A percentile compares a stretch with the other conserved stretches of the same genome.
Conservation (phyloP, 495 filamentous ascomycete genomes). For the Daldinia childiae region DNA sequence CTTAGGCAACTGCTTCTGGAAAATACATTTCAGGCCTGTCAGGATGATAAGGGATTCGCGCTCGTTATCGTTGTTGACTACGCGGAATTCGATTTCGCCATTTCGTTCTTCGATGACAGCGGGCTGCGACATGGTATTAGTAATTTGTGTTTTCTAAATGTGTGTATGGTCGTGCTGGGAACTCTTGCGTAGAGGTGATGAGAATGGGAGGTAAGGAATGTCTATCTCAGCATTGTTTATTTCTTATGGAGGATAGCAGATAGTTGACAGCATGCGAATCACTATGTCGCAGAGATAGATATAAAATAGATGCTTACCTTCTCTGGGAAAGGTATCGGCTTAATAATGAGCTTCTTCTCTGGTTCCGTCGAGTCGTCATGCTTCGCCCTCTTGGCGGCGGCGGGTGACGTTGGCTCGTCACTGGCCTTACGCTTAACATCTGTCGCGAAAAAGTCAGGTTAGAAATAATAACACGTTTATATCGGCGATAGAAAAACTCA, state of each 20-base stretch:
- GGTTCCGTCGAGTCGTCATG: conserved; percentile 64
- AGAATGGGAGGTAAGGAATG: not conserved
- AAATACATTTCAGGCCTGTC: conserved; percentile 96
- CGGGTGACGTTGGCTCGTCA: conserved; percentile 71
- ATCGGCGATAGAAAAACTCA: conserved; percentile 38
- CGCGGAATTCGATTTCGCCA: conserved; percentile 96
- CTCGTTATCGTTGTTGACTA: conserved; percentile 94
- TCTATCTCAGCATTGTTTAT: not conserved
- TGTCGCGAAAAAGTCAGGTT: conserved; percentile 40
- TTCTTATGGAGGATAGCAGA: not conserved
- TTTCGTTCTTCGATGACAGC: conserved; percentile 94
- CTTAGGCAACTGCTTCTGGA: conserved; percentile 97
- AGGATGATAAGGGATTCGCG: conserved; percentile 92
- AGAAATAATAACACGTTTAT: conserved; percentile 8
- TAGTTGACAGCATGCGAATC: not conserved
- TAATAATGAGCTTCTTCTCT: conserved; percentile 60
- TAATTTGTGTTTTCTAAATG: not conserved
- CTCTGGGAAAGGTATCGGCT: conserved; percentile 82
- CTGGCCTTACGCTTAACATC: conserved; percentile 81
- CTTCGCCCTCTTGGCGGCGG: conserved; percentile 71
- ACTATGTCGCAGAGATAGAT: not conserved
- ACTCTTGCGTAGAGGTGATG: not conserved
- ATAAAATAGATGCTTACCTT: conserved; percentile 62
- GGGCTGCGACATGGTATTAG: conserved; percentile 59
- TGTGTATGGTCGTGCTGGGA: not conserved